Conservation (phyloP, 495 filamentous ascomycete genomes). For the Ascobolus immersus region DNA sequence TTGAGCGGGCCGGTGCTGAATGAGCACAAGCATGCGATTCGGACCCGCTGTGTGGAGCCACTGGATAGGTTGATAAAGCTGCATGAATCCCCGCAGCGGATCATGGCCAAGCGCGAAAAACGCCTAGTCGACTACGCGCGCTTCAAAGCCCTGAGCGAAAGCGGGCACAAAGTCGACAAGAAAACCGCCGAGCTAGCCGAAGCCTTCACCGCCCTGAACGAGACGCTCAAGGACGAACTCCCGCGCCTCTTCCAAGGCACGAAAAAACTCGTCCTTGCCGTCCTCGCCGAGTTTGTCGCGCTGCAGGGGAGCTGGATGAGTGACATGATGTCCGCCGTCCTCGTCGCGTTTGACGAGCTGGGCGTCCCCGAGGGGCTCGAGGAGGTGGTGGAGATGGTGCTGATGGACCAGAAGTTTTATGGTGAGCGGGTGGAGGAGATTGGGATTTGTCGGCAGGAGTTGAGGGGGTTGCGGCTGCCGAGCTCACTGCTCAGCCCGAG, state of each 20-base stretch:
- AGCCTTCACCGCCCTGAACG: slow-evolving; percentile 69
- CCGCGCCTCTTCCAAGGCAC: slow-evolving; percentile 63
- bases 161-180: slow-evolving; percentile 56
- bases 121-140: slow-evolving; percentile 68
- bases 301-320: slow-evolving; percentile 58
- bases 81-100: slow-evolving; percentile 51
- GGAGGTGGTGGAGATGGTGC: slow-evolving; percentile 35
- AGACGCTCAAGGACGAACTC: slow-evolving; percentile 74
- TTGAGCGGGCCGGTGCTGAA: slow-evolving; percentile 51
- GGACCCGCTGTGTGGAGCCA: slow-evolving; percentile 63
- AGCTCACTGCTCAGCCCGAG: too few relatives aligned
- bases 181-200: slow-evolving; percentile 60
- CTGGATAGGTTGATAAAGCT: slow-evolving; percentile 58
- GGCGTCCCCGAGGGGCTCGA: slow-evolving; percentile 45
- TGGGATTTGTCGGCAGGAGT: too few relatives aligned
- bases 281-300: slow-evolving; percentile 52
- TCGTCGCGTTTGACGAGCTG: too few relatives aligned
- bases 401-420: slow-evolving; percentile 48
- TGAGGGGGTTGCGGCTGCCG: too few relatives aligned
- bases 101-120: slow-evolving; percentile 83
- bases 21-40: slow-evolving; percentile 59
- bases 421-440: too few relatives aligned
- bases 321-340: too few relatives aligned
- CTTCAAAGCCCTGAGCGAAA: slow-evolving; percentile 43
- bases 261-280: slow-evolving; percentile 51